A percentile compares a stretch with the other conserved stretches of the same genome.
Evolutionary conservation across 163 green algal species (phyloP).

Genomic region (Coccomyxa subellipsoidea): DNA sequence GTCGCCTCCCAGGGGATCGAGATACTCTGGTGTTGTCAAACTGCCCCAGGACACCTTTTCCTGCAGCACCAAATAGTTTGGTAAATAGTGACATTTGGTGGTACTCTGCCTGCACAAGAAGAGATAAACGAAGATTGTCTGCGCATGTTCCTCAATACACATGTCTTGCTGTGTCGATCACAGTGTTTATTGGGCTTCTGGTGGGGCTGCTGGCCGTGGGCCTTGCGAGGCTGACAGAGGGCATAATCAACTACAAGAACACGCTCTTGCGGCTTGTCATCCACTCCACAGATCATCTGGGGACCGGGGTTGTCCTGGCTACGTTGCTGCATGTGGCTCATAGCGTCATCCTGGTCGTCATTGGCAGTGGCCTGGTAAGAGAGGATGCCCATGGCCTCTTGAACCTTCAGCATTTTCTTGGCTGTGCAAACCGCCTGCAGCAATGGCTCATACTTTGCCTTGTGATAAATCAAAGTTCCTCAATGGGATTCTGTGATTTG

Average conservation of each 20-base stretch:
- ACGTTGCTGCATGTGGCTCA: constrained; percentile 3
- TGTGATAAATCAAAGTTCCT: too few species aligned
- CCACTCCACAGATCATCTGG: background rate
- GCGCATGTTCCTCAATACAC: too few species aligned
- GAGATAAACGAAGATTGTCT: too few species aligned
- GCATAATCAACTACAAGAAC: constrained; percentile 8
- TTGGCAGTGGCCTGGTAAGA: constrained; percentile 1
- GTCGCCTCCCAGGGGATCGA: too few species aligned
- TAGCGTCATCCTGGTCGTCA: background rate
- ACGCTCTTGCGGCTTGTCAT: background rate
- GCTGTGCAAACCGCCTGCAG: too few species aligned
- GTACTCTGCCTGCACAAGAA: too few species aligned
- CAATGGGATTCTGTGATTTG: background rate
- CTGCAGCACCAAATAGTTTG: too few species aligned
- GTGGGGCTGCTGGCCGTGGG: constrained; percentile 11
- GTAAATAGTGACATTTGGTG: too few species aligned
- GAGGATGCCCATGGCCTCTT: background rate
- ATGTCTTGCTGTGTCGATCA: background rate
- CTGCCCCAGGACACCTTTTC: too few species aligned
- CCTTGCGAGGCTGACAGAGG: background rate
- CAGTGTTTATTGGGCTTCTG: background rate
- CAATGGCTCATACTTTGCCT: too few species aligned
- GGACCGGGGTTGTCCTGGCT: background rate
- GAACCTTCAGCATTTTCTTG: too few species aligned
- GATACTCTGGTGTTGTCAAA: too few species aligned